Evolutionary conservation across 495 filamentous ascomycete species (phyloP).

Genomic region (Aspergillus ellipticus): DNA sequence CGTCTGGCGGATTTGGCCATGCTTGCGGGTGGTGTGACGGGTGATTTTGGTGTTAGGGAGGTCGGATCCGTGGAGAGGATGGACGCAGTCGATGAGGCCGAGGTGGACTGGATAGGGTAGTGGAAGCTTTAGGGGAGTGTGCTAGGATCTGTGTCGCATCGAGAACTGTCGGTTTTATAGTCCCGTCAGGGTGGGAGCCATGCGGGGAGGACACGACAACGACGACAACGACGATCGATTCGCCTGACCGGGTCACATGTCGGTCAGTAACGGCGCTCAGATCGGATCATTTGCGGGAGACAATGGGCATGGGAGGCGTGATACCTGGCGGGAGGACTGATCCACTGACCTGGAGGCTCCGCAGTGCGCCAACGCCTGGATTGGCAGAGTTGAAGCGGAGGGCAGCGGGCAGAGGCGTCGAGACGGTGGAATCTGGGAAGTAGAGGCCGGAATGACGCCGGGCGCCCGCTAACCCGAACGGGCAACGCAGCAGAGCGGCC

Average conservation of each 20-base stretch:
- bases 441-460: background rate
- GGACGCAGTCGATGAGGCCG: background rate
- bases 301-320: background rate
- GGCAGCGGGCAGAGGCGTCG: background rate
- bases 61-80: background rate
- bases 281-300: background rate
- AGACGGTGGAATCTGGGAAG: no score
- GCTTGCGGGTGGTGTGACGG: conserved; percentile 1
- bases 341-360: background rate
- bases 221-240: conserved; percentile 19
- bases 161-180: conserved; percentile 5
- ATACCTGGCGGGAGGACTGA: background rate
- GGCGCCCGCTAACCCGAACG: background rate
- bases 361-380: background rate
- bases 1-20: conserved; percentile 44
- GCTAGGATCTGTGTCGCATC: background rate
- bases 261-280: conserved; percentile 11
- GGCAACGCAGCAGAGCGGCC: background rate
- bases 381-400: background rate
- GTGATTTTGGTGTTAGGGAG: background rate
- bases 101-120: background rate
- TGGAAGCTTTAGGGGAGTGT: background rate
- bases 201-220: conserved; percentile 16
- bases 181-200: background rate
- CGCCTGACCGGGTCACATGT: conserved; percentile 35